These are phyloP conservation scores for Lactifluus pinguis DNA, from an alignment of 768 basidiomycete species.

Conservation along the genomic window DNA sequence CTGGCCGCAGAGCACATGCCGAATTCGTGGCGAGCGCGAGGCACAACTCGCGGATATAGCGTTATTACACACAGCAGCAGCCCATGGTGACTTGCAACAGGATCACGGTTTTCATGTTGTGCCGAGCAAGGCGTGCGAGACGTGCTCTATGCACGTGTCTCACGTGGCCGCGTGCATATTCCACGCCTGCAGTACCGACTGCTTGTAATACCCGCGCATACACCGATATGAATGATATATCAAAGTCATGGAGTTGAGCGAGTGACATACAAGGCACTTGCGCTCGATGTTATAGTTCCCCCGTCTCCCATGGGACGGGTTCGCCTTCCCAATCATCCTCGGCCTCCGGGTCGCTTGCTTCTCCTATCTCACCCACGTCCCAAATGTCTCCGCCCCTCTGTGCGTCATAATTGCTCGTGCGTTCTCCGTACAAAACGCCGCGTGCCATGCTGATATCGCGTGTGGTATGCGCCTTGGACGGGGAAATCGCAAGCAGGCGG, in stretches of 20 bases:
- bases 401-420: conserved; percentile 49
- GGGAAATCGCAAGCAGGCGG: conserved; percentile 53
- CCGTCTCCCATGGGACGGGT: conserved; percentile 74
- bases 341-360: conserved; percentile 22
- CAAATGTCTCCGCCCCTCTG: conserved; percentile 64
- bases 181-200: conserved; percentile 3
- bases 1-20: conserved; percentile 1
- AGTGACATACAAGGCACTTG: conserved; percentile 23
- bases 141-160: conserved; percentile 15
- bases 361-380: conserved; percentile 60
- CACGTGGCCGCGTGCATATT: conserved; percentile 19
- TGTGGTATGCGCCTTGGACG: conserved; percentile 27
- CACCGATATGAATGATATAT: conserved; percentile 9
- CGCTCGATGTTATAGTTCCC: conserved; percentile 45
- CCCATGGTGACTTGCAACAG: conserved; percentile 7
- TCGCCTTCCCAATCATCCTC: conserved; percentile 64
- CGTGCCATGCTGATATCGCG: conserved; percentile 38
- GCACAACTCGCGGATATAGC: conserved; percentile 2
- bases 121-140: not conserved
- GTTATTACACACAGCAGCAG: not conserved
- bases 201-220: conserved; percentile 4
- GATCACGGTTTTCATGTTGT: not conserved
- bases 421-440: conserved; percentile 49
- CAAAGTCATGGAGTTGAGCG: conserved; percentile 16
- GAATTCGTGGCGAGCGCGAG: conserved; percentile 11